phyloP scores from a whole-genome alignment of 2,329 filamentous ascomycete species.

The Zelopaecilomyces penicillatus region DNA sequence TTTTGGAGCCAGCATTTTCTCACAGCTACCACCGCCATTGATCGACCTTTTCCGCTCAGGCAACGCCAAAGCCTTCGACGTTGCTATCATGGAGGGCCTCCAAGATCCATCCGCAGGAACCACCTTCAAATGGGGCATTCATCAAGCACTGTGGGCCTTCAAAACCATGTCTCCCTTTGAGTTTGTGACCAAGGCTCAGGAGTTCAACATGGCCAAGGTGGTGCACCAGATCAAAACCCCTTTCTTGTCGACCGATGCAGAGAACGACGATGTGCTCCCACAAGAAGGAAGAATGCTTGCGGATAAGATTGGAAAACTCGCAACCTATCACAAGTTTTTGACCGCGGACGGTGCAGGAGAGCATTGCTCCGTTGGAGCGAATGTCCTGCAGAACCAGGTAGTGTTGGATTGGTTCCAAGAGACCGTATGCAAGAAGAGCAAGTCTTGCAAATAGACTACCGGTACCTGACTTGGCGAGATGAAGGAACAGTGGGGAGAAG shows the following conservation, averaged over 20 bases:
- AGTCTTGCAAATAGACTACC: too few species aligned
- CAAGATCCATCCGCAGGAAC: slow-evolving; percentile 7
- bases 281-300: slow-evolving; percentile 10
- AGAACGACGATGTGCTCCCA: slow-evolving; percentile 13
- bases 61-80: slow-evolving; percentile 12
- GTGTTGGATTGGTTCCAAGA: slow-evolving; percentile 15
- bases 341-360: slow-evolving; percentile 8
- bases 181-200: slow-evolving; percentile 8
- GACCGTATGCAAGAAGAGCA: slow-evolving; percentile 1
- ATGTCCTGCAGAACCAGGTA: slow-evolving; percentile 11
- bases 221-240: slow-evolving; percentile 15
- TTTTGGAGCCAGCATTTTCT: slow-evolving; percentile 11
- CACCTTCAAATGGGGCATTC: slow-evolving; percentile 14
- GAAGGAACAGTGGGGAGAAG: too few species aligned
- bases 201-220: slow-evolving; percentile 6
- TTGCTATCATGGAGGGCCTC: slow-evolving; percentile 2
- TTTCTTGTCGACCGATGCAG: slow-evolving; percentile 15
- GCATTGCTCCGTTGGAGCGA: slow-evolving; percentile 13
- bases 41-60: background rate
- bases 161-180: slow-evolving; percentile 16
- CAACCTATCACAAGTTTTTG: slow-evolving; percentile 8
- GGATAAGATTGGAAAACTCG: slow-evolving; percentile 8
- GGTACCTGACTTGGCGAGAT: too few species aligned
- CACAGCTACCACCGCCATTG: slow-evolving; percentile 4
- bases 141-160: slow-evolving; percentile 20